These are phyloP conservation scores for Ceratocystiopsis brevicomis DNA, from an alignment of 2,329 filamentous ascomycete genomes.

Conservation along the genomic window DNA sequence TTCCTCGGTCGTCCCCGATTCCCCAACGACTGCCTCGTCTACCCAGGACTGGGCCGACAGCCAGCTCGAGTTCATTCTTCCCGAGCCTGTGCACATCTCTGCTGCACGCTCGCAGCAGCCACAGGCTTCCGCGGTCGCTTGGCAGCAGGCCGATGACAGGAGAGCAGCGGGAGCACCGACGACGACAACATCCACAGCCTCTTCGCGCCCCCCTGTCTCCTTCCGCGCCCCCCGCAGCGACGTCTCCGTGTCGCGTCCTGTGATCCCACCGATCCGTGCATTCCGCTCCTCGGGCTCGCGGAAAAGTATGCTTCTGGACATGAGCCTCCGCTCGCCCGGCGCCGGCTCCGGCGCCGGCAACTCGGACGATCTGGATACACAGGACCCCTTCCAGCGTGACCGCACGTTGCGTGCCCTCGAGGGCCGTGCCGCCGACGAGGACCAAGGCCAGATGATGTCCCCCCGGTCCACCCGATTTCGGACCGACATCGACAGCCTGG, in stretches of 20 bases:
- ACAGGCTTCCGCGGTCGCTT: no score
- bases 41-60: conserved; percentile 20
- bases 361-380: conserved; percentile 25
- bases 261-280: conserved; percentile 33
- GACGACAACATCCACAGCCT: conserved; percentile 4
- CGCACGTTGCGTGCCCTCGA: conserved; percentile 32
- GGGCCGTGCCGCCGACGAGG: conserved; percentile 21
- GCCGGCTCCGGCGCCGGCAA: conserved; percentile 9
- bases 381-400: conserved; percentile 27
- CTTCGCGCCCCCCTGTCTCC: conserved; percentile 30
- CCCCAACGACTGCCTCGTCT: conserved; percentile 7
- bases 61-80: conserved; percentile 28
- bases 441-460: conserved; percentile 18
- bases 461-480: conserved; percentile 18
- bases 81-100: conserved; percentile 21
- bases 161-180: background rate
- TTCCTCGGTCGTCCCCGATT: conserved; percentile 7
- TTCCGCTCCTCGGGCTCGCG: conserved; percentile 39
- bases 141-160: no score
- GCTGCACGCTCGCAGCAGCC: conserved; percentile 2
- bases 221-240: conserved; percentile 24
- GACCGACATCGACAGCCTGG: conserved; percentile 6
- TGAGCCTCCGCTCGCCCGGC: conserved; percentile 25
- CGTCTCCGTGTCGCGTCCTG: conserved; percentile 13
- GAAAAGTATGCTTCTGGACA: conserved; percentile 33